Percentiles rank a stretch among this genome's conserved stretches.
Conservation (phyloP, 768 basidiomycete species). For the Hygrophorus pudorinus region DNA sequence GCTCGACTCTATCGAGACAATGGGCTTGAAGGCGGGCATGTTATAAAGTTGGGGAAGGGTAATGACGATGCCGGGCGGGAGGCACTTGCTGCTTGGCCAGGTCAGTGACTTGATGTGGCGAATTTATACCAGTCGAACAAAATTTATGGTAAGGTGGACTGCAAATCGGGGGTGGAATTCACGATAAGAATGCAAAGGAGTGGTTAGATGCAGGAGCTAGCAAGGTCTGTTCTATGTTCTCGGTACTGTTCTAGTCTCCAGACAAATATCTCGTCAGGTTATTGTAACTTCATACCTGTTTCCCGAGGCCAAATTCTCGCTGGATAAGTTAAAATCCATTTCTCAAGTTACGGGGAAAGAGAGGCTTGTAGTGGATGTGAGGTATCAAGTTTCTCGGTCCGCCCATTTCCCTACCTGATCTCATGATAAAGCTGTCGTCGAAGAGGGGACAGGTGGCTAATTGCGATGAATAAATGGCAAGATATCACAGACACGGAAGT, state of each 20-base stretch:
- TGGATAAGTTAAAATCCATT: conserved; percentile 56
- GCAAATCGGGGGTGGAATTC: conserved; percentile 93
- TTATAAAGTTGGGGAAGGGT: conserved; percentile 88
- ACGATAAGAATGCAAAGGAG: conserved; percentile 60
- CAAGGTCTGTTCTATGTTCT: conserved; percentile 42
- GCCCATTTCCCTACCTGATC: neutral
- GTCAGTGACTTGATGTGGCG: conserved; percentile 22
- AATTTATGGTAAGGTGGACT: conserved; percentile 44
- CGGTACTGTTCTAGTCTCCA: neutral
- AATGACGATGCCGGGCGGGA: conserved; percentile 86
- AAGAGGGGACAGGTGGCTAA: conserved; percentile 70
- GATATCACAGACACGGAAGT: conserved; percentile 93
- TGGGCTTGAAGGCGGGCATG: conserved; percentile 76
- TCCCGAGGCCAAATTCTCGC: conserved; percentile 69
- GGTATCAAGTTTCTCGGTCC: conserved; percentile 35
- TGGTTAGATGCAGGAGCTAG: conserved; percentile 89
- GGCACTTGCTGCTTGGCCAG: conserved; percentile 78
- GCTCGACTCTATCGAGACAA: conserved; percentile 67
- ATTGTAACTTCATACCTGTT: conserved; percentile 98
- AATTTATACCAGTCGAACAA: conserved; percentile 1
- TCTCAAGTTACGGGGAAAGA: conserved; percentile 67
- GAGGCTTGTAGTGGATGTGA: conserved; percentile 88
- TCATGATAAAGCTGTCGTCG: conserved; percentile 68
- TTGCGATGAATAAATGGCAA: conserved; percentile 99
- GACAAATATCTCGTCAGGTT: conserved; percentile 42